Base-by-base conservation (phyloP, 176 grass and related monocot genomes). In the Oryza rufipogon region DNA sequence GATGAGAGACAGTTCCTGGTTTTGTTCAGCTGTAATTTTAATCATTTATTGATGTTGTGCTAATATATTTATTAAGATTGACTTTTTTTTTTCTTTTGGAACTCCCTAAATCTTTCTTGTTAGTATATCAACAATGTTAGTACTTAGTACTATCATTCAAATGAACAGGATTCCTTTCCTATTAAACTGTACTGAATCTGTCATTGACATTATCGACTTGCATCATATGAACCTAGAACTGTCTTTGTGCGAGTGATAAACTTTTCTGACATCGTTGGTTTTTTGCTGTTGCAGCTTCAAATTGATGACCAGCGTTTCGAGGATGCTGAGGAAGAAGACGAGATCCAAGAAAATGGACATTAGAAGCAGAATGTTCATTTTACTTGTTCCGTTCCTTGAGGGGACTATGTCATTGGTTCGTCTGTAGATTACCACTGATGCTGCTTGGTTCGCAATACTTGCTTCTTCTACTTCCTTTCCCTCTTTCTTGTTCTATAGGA, bases 251-350 rank as follows among this genome's bases (percentile, higher is more conserved):
- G 4, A 38, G 23, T 76, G 46, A 20, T 30, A 3, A 3, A 41
- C 28, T 26, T 1, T 6, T 73, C 52, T 89, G 52, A 71, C 69
- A 46, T 56, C 74, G 25, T 13, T 75, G 15, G 15, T 38, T 28
- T 60, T 83, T 45, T 77, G 47, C 14, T 41, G 32, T 46, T 41
- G 68, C 90, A 98, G 96, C 96, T 98, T 84, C 91, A 92, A 52
- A 95, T 98, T 78, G 83, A 89, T 25, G 91, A 93, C 75, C 87
- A 92, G 51, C 85, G 89, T 19, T 98, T 98, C n/a, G 93, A 95
- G 74, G 93, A 95, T 95, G 93, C 96, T 47, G 96, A 95, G 0
- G 96, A 98, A 87, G 88, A 90, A 36, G 58, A 80, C 9, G 87
- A 86, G 65, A 88, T 25, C 70, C 32, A 58, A 11, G 85, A 80